Evolutionary conservation across 306 rosid genomes (phyloP), one percentile per base, ranked within the genome.

Genomic region (Pyrus bretschneideri): DNA sequence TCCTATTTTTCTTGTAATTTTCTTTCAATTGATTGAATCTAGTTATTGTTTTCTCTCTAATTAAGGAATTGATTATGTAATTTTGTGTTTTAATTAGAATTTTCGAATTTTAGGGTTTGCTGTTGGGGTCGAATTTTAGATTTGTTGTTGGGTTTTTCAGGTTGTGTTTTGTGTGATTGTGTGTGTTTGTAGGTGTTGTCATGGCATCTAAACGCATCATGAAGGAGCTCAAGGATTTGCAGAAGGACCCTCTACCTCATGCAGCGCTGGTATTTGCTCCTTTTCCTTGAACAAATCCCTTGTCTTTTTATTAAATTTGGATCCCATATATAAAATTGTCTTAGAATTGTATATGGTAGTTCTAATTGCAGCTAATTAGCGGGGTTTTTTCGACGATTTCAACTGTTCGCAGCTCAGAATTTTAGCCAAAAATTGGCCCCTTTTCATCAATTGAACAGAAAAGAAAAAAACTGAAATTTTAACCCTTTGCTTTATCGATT

Each of bases 141-240:
- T 31, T 31, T 31, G 35, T 31, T 31, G 35, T 31, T 31, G 35
- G 35, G 69, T 23, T 33, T 33, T 73, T 6, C 59, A 60, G 71
- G 59, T 62, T 63, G 23, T 66, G 49, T 19, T 66, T 33, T 63
- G 42, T 13, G n/a, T 30, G 40, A 35, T 30, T 63, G 18, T 35
- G 12, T 46, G 54, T 19, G 19, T 68, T 42, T 72, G 42, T 77
- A 44, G 63, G 60, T 71, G 78, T 71, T 10, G 31, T 11, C 11
- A 93, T 93, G 98, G 94, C 98, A 59, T 91, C 95, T 14, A 93
- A 91, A 77, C 93, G 96, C 75, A 91, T 93, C 87, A 66, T 88
- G 82, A 89, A 91, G 86, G 98, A 89, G 79, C 95, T 89, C 57
- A 90, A 93, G 93, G 94, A 90, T 83, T 87, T 93, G 85, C 98